Conservation (phyloP, 305 asterid genomes). For the Fraxinus dipetala region DNA sequence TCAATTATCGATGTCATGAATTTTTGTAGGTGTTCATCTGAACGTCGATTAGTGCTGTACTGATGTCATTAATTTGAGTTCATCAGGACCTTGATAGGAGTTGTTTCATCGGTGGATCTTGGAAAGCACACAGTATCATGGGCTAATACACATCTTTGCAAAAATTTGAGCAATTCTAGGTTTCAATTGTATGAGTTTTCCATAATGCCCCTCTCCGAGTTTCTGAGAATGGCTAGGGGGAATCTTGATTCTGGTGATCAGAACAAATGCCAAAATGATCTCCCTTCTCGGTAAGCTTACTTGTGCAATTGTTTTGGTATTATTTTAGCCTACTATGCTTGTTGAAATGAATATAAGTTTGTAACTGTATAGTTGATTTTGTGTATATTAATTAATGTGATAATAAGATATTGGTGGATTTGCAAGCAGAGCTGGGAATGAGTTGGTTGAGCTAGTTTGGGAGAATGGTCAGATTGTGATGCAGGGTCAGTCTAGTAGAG, state of each 20-base stretch:
- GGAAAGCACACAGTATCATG: constrained; percentile 9
- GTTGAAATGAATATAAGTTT: constrained; percentile 1
- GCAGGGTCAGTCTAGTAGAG: constrained; percentile 67
- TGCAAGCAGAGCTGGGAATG: constrained; percentile 54
- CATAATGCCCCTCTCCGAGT: constrained; percentile 83
- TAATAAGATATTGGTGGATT: constrained; percentile 15
- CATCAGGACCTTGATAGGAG: constrained; percentile 20
- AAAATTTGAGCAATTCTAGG: constrained; percentile 24
- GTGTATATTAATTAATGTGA: constrained; percentile 1
- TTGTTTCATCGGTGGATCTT: constrained; percentile 24
- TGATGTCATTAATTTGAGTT: constrained; percentile 26
- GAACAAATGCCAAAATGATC: constrained; percentile 30
- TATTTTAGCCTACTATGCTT: constrained; percentile 12
- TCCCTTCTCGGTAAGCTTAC: constrained; percentile 45
- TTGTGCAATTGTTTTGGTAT: neutral
- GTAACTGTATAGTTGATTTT: neutral
- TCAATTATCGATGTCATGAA: constrained; percentile 21
- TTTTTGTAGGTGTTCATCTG: constrained; percentile 29
- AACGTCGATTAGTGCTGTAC: constrained; percentile 16
- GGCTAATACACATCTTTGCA: constrained; percentile 17
- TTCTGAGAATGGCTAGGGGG: constrained; percentile 62
- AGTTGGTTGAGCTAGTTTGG: constrained; percentile 74
- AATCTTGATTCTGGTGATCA: constrained; percentile 53
- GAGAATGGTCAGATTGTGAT: constrained; percentile 73
- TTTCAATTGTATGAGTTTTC: constrained; percentile 19